Percentiles rank a stretch among this genome's conserved stretches.
Evolutionary conservation across 108 stramenopile species (phyloP).

Genomic region (Discostella stelligeroides): DNA sequence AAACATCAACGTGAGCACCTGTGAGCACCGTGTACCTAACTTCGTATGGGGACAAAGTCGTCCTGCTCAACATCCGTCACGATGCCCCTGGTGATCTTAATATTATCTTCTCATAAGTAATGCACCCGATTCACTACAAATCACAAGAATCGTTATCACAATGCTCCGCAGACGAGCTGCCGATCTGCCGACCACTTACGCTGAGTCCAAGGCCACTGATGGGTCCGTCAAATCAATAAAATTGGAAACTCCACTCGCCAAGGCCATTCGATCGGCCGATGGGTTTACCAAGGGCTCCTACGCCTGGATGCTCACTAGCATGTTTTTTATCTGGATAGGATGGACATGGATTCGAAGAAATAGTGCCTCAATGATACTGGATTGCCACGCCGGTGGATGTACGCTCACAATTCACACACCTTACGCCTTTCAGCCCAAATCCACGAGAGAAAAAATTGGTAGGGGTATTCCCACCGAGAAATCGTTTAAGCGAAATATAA

Average conservation of each 20-base stretch:
- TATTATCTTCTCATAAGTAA: too few species aligned
- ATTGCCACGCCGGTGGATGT: constrained; percentile 24
- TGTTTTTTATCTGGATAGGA: constrained; percentile 23
- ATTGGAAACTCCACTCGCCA: constrained; percentile 76
- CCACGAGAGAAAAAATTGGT: too few species aligned
- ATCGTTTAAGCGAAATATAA: constrained; percentile 20
- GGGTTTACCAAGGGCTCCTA: constrained; percentile 66
- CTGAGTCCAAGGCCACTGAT: constrained; percentile 30
- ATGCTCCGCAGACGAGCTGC: constrained; percentile 39
- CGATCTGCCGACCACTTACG: constrained; percentile 28
- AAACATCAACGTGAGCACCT: too few species aligned
- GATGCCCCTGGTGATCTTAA: too few species aligned
- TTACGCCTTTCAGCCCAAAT: constrained; percentile 18
- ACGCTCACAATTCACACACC: constrained; percentile 36
- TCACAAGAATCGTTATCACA: not conserved
- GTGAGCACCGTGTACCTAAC: too few species aligned
- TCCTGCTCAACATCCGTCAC: too few species aligned
- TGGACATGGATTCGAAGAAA: constrained; percentile 28
- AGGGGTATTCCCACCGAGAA: too few species aligned
- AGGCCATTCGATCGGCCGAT: constrained; percentile 61
- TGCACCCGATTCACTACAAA: too few species aligned
- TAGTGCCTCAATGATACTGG: constrained; percentile 41
- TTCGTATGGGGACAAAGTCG: too few species aligned
- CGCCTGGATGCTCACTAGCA: constrained; percentile 26
- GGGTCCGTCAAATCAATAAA: constrained; percentile 78